These are phyloP conservation scores for Trametes cubensis DNA, from an alignment of 768 basidiomycete species.

Conservation along the genomic window DNA sequence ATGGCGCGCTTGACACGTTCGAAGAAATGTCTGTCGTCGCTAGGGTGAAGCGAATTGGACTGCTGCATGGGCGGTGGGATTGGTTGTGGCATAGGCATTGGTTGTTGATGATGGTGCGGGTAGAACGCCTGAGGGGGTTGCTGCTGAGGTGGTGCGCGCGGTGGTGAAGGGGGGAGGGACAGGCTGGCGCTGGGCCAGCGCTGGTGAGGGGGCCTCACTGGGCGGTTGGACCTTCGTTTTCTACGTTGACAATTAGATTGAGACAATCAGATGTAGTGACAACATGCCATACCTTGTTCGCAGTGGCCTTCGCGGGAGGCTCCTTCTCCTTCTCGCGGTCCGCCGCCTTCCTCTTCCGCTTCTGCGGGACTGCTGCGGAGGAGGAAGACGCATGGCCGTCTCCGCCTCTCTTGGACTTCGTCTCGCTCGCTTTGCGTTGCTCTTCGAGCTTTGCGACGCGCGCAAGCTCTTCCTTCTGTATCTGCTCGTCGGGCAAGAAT, in stretches of 20 bases:
- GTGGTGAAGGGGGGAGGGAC: constrained; percentile 35
- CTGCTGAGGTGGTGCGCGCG: constrained; percentile 25
- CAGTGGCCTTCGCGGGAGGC: constrained; percentile 23
- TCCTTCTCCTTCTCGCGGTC: constrained; percentile 47
- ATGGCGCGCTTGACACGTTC: constrained; percentile 81
- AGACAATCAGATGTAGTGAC: not conserved
- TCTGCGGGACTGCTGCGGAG: constrained; percentile 54
- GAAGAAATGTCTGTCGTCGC: constrained; percentile 84
- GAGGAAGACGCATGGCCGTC: constrained; percentile 42
- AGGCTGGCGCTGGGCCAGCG: constrained; percentile 33
- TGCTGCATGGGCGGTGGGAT: constrained; percentile 20
- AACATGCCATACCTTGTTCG: constrained; percentile 30
- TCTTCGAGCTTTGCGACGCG: constrained; percentile 30
- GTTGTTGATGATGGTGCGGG: constrained; percentile 22
- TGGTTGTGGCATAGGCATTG: constrained; percentile 19
- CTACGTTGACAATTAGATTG: constrained; percentile 2
- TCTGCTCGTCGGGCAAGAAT: constrained; percentile 60
- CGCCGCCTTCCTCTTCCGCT: constrained; percentile 66
- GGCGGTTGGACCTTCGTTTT: constrained; percentile 34
- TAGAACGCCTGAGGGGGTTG: constrained; percentile 19
- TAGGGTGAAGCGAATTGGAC: constrained; percentile 25
- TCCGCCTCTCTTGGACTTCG: constrained; percentile 37
- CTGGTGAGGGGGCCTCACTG: constrained; percentile 31
- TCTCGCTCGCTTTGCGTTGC: constrained; percentile 34
- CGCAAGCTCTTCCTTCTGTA: constrained; percentile 28